Evolutionary conservation across 345 rosid species (phyloP), one percentile per base, ranked within the genome.

Genomic region (Populus simonii): DNA sequence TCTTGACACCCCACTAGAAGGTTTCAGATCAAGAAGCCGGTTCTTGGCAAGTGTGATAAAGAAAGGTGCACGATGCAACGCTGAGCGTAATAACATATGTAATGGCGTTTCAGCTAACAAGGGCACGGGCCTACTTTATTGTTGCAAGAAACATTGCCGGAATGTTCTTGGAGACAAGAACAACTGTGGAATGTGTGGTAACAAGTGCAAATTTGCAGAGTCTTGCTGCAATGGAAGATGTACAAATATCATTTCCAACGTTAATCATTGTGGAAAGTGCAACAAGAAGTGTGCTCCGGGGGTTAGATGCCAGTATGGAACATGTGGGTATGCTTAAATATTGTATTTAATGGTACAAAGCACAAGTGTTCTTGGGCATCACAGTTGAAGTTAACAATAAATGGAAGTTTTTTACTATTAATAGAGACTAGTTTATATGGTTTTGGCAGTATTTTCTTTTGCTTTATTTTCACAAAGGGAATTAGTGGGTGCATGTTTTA

Each of bases 111-210:
- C 78, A 0, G 92, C 90, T 0, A 90, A 90, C 86, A 88, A 89
- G 1, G 92, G 94, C 61, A 90, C 91, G 1, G 77, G 87, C 73
- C 75, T 87, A 38, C 81, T 93, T 31, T 61, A 84, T n/a, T 93
- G 98, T 61, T 93, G 98, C 89, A 89, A 89, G 90, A 87, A 17
- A 18, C 96, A 90, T 78, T 93, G 96, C 79, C 75, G 91, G 8
- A 87, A 92, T 63, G 74, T 87, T 36, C 82, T 83, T 9, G 76
- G 90, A 7, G 96, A 92, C 79, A 9, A 25, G 88, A 87, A 90
- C 78, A 87, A 92, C 77, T 90, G 96, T 13, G 92, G 94, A 1
- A 17, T 9, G 10, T 92, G 98, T 13, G 89, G 89, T 13, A 74
- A 72, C 25, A 88, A 85, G 79, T 91, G 96, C 83, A 74, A 23